phyloP scores from a whole-genome alignment of 2,329 filamentous ascomycete genomes.

The Pezicula radicicola region DNA sequence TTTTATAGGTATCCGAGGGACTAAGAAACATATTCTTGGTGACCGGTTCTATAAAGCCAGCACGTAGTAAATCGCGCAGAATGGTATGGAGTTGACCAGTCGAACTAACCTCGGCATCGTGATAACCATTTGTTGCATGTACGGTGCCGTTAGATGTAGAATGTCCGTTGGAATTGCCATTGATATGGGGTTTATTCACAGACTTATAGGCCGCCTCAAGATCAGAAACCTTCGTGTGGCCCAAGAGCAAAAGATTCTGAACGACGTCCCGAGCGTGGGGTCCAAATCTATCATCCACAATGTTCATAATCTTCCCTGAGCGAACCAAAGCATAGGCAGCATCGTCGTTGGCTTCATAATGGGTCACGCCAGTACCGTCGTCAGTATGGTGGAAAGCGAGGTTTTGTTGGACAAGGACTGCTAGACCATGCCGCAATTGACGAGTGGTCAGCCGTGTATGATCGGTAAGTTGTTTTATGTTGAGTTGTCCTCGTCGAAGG shows the following conservation, averaged over 20 bases:
- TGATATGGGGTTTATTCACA: slow-evolving; percentile 18
- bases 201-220: slow-evolving; percentile 60
- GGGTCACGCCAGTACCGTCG: slow-evolving; percentile 57
- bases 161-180: slow-evolving; percentile 27
- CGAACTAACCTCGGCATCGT: slow-evolving; percentile 12
- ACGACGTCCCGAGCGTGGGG: slow-evolving; percentile 71
- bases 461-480: slow-evolving; percentile 64
- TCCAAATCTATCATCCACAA: slow-evolving; percentile 73
- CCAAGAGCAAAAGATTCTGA: slow-evolving; percentile 71
- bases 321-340: slow-evolving; percentile 81
- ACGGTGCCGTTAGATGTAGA: slow-evolving; percentile 8
- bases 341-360: slow-evolving; percentile 80
- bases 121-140: slow-evolving; percentile 13
- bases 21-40: slow-evolving; percentile 53
- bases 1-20: slow-evolving; percentile 55
- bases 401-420: slow-evolving; percentile 84
- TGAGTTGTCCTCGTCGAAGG: slow-evolving; percentile 74
- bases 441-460: slow-evolving; percentile 71
- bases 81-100: slow-evolving; percentile 38
- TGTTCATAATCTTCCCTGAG: slow-evolving; percentile 74
- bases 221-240: slow-evolving; percentile 71
- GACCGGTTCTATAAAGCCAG: slow-evolving; percentile 67
- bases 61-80: slow-evolving; percentile 50
- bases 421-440: slow-evolving; percentile 77
- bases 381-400: slow-evolving; percentile 73